phyloP scores from a whole-genome alignment of 139 green algal species.

The Picochlorum costavermella region DNA sequence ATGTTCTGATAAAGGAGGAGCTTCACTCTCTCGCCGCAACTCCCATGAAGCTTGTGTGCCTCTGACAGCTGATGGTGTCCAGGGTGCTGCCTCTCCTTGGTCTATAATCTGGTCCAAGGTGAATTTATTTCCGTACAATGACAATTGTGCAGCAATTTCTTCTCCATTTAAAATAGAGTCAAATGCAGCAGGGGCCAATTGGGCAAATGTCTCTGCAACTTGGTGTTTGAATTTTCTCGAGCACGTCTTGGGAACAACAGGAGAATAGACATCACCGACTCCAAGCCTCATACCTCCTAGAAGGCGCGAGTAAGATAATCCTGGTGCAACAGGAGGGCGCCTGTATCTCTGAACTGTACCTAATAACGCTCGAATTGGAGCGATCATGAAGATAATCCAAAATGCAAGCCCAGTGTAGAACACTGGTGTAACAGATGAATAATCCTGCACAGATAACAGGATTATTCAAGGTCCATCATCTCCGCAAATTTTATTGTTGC shows the following conservation, averaged over 20 bases:
- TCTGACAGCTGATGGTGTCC: background rate
- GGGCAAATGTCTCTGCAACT: constrained; percentile 24
- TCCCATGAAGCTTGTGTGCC: background rate
- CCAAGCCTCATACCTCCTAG: constrained; percentile 16
- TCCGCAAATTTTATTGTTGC: background rate
- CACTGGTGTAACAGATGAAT: constrained; percentile 15
- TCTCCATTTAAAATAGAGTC: constrained; percentile 16
- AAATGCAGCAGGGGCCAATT: constrained; percentile 9
- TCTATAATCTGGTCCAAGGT: constrained; percentile 1
- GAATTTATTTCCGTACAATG: background rate
- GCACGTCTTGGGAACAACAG: constrained; percentile 24
- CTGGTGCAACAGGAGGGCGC: constrained; percentile 13
- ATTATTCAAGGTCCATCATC: background rate
- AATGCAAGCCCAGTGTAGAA: constrained; percentile 39
- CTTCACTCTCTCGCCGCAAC: background rate
- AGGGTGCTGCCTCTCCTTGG: constrained; percentile 1
- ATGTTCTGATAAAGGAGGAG: background rate
- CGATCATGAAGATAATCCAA: constrained; percentile 30
- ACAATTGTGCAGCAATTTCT: constrained; percentile 2
- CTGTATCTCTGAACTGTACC: constrained; percentile 9
- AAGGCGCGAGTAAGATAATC: constrained; percentile 17
- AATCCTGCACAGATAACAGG: constrained; percentile 6
- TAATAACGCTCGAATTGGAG: constrained; percentile 24
- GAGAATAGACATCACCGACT: constrained; percentile 20
- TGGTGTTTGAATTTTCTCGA: constrained; percentile 15